Evolutionary conservation across 2,329 filamentous ascomycete genomes (phyloP), one percentile per base, ranked within the genome.

Genomic region (Fusarium sp.): DNA sequence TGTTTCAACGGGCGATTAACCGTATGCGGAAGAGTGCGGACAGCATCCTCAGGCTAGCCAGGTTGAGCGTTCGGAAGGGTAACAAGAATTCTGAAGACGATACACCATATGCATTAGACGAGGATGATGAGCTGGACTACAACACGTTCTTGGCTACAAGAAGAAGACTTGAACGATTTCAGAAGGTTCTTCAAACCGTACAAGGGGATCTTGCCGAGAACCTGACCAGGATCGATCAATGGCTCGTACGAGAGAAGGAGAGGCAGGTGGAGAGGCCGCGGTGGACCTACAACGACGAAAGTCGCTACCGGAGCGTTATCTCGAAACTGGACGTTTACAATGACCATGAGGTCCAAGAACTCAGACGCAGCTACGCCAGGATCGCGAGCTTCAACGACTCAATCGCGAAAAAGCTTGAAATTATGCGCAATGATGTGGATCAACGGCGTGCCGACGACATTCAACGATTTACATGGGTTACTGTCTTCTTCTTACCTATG

Each of bases 271-370:
- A 57, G 13, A 16, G 20, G 1, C 58, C 58, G 0, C 45, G 45
- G 1, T 62, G 58, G 58, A 62, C 38, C 0, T 57, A 57, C 4
- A 57, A 51, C 1, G 53, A 57, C 8, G 58, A 62, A 7, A 51
- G 36, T 0, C 15, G 11, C 6, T 57, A 57, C 4, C 58, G 45
- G 0, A 5, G 2, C 3, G 15, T 40, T 1, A 61, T 57, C 10
- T 20, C 11, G 1, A 57, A 45, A 10, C 8, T 50, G 0, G 7
- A 15, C 1, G 10, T 34, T 0, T 11, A 10, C 1, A 61, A 45
- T 13, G 8, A 44, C 0, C 53, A 57, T 8, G 12, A 6, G 0
- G 7, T 58, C 3, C 33, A 52, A 4, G 40, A 41, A 0, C 53
- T 62, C 2, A 1, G 16, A 0, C 45, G 20, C 2, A 20, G 1